Evolutionary conservation across 192 early-diverging fungal genomes (phyloP), one percentile per base, ranked within the genome.

Genomic region (Entomortierella lignicola): DNA sequence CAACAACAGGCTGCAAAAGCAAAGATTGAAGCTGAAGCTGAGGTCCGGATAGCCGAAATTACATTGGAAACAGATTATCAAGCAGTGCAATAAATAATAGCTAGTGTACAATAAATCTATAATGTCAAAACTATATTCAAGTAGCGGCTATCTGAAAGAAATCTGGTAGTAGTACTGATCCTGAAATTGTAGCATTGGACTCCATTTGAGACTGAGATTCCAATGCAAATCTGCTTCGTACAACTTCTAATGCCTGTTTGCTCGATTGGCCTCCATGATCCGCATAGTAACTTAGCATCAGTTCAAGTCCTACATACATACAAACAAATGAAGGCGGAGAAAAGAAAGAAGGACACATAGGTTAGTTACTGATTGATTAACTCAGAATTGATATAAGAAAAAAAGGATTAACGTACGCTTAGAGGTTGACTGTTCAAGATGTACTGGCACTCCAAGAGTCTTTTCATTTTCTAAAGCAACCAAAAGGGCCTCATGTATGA

Each of bases 221-320:
- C 5, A 30, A 31, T 21, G 2, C 42, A 29, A 66, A 48, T n/a
- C 68, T 17, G 20, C n/a, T 18, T 31, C 44, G 51, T 21, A 79
- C 23, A 44, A 42, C 39, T 7, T 61, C 63, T 20, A 69, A 42
- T 30, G 75, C 68, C n/a, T 17, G 26, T 50, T 34, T 29, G 50
- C 75, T 79, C 1, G 37, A 44, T 10, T 47, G 21, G 2, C 60
- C 66, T 13, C 67, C 67, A 31, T 58, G 66, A 50, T 79, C 75
- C 11, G 75, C 55, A n/a, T 79, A 79, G 26, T 79, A 70, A n/a
- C 62, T 50, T 12, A 79, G 55, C 0, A 79, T 21, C 8, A 55
- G 25, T 27, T 50, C 27, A 27, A 79, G 48, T n/a, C 61, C 75
- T 79, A 70, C 10, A 1, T 43, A n/a, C n/a, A n/a, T n/a, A n/a